These are phyloP conservation scores for Aspergillus pseudoterreus DNA, from an alignment of 2,329 filamentous ascomycete species.

Conservation along the genomic window DNA sequence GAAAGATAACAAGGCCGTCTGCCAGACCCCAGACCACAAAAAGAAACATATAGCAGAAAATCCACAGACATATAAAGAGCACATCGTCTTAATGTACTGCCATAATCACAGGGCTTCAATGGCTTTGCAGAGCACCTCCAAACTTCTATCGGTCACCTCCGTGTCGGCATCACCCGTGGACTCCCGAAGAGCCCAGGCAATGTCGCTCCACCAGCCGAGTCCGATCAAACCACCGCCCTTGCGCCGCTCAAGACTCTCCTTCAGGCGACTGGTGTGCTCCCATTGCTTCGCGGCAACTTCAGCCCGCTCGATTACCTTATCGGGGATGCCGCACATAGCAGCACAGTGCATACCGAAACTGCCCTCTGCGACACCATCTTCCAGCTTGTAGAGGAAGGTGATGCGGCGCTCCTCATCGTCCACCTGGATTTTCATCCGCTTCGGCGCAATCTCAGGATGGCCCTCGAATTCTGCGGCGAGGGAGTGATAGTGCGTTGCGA, in stretches of 20 bases:
- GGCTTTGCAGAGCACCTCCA: constrained; percentile 56
- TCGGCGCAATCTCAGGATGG: constrained; percentile 81
- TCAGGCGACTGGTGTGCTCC: constrained; percentile 90
- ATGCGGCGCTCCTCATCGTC: constrained; percentile 79
- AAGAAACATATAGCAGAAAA: not conserved
- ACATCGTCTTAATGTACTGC: not conserved
- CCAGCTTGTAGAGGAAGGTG: constrained; percentile 94
- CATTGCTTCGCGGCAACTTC: constrained; percentile 86
- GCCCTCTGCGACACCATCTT: constrained; percentile 89
- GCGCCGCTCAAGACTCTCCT: constrained; percentile 79
- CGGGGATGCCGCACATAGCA: constrained; percentile 91
- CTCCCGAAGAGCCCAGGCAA: constrained; percentile 70
- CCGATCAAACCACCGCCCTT: constrained; percentile 78
- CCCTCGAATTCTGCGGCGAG: constrained; percentile 84
- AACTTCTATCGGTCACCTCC: constrained; percentile 45
- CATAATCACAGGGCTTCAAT: constrained; percentile 50
- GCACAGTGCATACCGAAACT: constrained; percentile 99
- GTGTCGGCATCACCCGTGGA: constrained; percentile 16
- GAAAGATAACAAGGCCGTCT: not conserved
- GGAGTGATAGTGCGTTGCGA: constrained; percentile 95
- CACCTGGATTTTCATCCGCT: constrained; percentile 92
- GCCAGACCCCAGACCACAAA: not conserved
- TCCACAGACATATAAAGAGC: not conserved
- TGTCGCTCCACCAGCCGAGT: constrained; percentile 81
- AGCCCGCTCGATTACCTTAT: constrained; percentile 76